These are phyloP conservation scores for Chaetomiaceae sp. DNA, from an alignment of 2,329 filamentous ascomycete genomes.

Conservation along the genomic window DNA sequence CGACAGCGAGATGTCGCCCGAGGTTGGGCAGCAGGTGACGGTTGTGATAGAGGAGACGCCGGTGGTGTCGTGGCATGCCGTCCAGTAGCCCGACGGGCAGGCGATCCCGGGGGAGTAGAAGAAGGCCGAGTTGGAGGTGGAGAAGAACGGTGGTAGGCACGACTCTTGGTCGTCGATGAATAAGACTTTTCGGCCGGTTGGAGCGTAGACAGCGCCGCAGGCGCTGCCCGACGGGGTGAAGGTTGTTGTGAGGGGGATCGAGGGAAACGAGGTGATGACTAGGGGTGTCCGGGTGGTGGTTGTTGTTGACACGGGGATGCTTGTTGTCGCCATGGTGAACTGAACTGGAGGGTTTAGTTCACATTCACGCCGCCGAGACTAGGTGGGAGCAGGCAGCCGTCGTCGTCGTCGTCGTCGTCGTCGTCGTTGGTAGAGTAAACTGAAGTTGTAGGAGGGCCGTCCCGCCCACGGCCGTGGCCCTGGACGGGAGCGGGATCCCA, in stretches of 20 bases:
- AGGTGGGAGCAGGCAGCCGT: not conserved
- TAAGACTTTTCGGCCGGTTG: slow-evolving; percentile 9
- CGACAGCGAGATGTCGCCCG: slow-evolving; percentile 26
- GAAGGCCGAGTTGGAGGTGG: slow-evolving; percentile 24
- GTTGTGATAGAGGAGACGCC: slow-evolving; percentile 30
- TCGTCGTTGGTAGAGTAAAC: too few species aligned
- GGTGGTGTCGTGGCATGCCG: slow-evolving; percentile 30
- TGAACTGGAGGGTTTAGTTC: not conserved
- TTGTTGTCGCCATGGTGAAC: not conserved
- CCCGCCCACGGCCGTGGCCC: not conserved
- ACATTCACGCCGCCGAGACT: not conserved
- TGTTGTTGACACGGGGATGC: not conserved
- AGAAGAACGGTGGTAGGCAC: slow-evolving; percentile 31
- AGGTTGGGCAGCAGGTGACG: slow-evolving; percentile 35
- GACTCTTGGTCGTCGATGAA: slow-evolving; percentile 27
- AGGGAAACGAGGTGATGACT: slow-evolving; percentile 25
- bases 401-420: too few species aligned
- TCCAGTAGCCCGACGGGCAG: slow-evolving; percentile 23
- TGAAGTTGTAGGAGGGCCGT: not conserved
- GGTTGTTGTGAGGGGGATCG: slow-evolving; percentile 26
- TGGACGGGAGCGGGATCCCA: not conserved
- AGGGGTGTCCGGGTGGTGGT: not conserved
- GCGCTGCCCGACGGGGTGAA: slow-evolving; percentile 21
- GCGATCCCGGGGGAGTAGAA: slow-evolving; percentile 29
- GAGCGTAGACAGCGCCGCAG: slow-evolving; percentile 24